Conservation (phyloP, 768 basidiomycete species). For the Tubosaeta brunneosetosa region DNA sequence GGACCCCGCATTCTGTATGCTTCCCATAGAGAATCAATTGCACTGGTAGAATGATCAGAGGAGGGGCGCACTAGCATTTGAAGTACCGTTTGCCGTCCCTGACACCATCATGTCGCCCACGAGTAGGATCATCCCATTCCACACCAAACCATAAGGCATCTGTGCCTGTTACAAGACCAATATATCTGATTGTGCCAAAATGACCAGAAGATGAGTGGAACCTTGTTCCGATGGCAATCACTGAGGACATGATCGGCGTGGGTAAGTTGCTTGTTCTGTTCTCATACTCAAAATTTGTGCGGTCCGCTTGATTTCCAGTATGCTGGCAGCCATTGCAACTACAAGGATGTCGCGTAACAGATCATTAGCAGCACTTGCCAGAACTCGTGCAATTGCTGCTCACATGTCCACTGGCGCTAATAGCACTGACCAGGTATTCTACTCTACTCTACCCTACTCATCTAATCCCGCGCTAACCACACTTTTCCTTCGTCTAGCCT, state of each 20-base stretch:
- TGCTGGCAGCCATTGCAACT: constrained; percentile 24
- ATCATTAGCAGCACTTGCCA: constrained; percentile 24
- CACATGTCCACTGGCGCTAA: constrained; percentile 31
- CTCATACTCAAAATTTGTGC: constrained; percentile 8
- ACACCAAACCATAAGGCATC: constrained; percentile 86
- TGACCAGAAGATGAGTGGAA: constrained; percentile 45
- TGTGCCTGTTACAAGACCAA: constrained; percentile 60
- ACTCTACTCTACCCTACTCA: neutral
- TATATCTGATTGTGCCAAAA: constrained; percentile 66
- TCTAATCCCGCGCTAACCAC: neutral
- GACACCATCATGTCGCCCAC: constrained; percentile 85
- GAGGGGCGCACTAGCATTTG: constrained; percentile 53
- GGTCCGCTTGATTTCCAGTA: constrained; percentile 12
- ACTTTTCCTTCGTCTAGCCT: constrained; percentile 30
- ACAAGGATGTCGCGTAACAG: constrained; percentile 29
- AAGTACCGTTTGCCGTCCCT: constrained; percentile 81
- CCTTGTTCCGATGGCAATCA: constrained; percentile 46
- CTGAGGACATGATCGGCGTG: constrained; percentile 5
- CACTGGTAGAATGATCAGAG: constrained; percentile 9
- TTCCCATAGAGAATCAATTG: constrained; percentile 28
- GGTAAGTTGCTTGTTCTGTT: constrained; percentile 5
- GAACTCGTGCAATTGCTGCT: constrained; percentile 30
- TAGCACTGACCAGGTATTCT: constrained; percentile 24
- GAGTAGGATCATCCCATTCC: constrained; percentile 85
- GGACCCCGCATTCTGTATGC: constrained; percentile 61